A percentile compares a stretch with the other conserved stretches of the same genome.
phyloP scores from a whole-genome alignment of 176 grass and related monocot genomes.

The Musa troglodytarum region DNA sequence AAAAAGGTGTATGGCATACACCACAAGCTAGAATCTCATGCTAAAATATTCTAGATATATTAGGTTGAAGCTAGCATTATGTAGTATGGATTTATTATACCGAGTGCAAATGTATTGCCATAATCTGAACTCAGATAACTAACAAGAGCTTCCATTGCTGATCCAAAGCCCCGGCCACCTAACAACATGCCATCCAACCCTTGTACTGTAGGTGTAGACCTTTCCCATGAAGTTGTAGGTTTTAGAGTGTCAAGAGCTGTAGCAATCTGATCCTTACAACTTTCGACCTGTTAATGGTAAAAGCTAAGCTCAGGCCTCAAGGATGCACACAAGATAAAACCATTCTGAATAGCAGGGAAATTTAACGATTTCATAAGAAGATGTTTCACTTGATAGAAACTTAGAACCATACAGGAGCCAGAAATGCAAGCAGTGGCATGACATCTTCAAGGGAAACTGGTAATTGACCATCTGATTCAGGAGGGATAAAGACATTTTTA shows the following conservation, averaged over 20 bases:
- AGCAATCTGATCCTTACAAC: slow-evolving; percentile 69
- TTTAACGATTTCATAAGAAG: neutral
- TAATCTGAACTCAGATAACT: slow-evolving; percentile 89
- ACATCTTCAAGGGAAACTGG: slow-evolving; percentile 77
- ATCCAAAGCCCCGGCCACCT: slow-evolving; percentile 78
- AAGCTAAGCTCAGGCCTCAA: too few species aligned
- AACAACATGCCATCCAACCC: slow-evolving; percentile 68
- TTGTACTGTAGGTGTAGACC: slow-evolving; percentile 55
- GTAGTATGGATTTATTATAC: slow-evolving; percentile 26
- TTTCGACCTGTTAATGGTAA: slow-evolving; percentile 47
- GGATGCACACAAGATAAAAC: too few species aligned
- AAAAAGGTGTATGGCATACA: too few species aligned
- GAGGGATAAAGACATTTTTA: slow-evolving; percentile 88
- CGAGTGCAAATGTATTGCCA: slow-evolving; percentile 87
- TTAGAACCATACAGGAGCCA: slow-evolving; percentile 69
- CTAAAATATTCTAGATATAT: neutral
- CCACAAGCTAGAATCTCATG: too few species aligned
- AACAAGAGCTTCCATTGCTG: slow-evolving; percentile 65
- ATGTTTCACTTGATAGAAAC: neutral
- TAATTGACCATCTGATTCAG: slow-evolving; percentile 42
- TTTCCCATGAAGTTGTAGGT: slow-evolving; percentile 89
- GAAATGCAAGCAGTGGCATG: slow-evolving; percentile 89
- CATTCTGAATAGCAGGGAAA: neutral
- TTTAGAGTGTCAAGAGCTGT: slow-evolving; percentile 68
- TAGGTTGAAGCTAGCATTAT: too few species aligned